These are phyloP conservation scores for Vitis vinifera DNA, from an alignment of 164 flowering plant species.

Conservation along the genomic window DNA sequence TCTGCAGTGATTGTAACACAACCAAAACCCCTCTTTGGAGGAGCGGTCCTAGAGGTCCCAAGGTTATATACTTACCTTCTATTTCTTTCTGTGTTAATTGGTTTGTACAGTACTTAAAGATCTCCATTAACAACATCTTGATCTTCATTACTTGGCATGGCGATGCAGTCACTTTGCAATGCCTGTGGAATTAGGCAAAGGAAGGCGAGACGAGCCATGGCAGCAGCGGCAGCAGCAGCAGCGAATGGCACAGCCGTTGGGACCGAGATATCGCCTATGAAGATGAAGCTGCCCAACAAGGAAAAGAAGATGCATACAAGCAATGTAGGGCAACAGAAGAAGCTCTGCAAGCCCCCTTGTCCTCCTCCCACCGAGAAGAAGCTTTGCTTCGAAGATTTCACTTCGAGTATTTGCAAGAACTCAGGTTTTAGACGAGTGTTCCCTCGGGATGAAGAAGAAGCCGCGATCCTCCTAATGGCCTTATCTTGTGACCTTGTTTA, in stretches of 20 bases:
- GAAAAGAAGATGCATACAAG: constrained; percentile 17
- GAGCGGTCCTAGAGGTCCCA: constrained; percentile 40
- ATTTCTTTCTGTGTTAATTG: no score
- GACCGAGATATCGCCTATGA: background rate
- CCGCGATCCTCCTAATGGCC: constrained; percentile 42
- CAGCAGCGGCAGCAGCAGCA: constrained; percentile 31
- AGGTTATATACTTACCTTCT: constrained; percentile 17
- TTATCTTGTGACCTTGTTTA: constrained; percentile 32
- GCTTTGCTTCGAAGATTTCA: constrained; percentile 26
- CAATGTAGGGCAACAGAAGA: constrained; percentile 14
- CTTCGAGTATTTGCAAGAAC: constrained; percentile 20
- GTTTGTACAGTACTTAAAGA: no score
- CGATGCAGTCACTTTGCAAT: constrained; percentile 54
- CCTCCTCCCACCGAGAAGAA: constrained; percentile 10
- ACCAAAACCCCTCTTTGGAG: constrained; percentile 57
- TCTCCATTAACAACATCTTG: no score
- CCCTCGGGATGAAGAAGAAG: constrained; percentile 37
- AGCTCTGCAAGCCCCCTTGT: constrained; percentile 7
- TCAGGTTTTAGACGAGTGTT: constrained; percentile 23
- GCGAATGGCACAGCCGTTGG: constrained; percentile 11
- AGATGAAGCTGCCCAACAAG: constrained; percentile 12
- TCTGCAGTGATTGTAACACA: constrained; percentile 46
- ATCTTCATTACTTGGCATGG: background rate
- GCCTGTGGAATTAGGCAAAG: constrained; percentile 63
- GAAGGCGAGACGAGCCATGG: constrained; percentile 48